Evolutionary conservation across 352 stramenopile genomes (phyloP), one percentile per base, ranked within the genome.

Genomic region (Globisporangium paroecandrum): DNA sequence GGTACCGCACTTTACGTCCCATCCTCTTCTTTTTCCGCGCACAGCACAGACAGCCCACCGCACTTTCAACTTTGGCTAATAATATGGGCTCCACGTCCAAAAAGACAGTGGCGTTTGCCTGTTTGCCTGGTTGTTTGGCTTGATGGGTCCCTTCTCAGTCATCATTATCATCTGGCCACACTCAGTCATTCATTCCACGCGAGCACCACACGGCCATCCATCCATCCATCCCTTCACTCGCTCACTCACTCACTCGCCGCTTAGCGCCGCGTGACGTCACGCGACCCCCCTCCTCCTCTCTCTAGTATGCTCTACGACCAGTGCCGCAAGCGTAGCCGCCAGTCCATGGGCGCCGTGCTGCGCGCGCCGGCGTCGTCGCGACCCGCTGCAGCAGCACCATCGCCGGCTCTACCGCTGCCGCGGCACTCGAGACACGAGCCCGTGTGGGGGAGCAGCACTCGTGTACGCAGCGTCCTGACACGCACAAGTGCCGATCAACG

Each of bases 251-350:
- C 24, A 29, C 34, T 58, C 49, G 51, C 51, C 47, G 5, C 15
- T 27, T 55, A 7, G n/a, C 25, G 18, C 15, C 25, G 27, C 27
- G 54, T 59, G 54, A 43, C 54, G 54, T 43, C 54, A 43, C 43
- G 43, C 22, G 41, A n/a, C 41, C 2, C 41, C 41, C 24, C n/a
- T 7, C 27, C 20, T 29, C 2, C 54, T 59, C 27, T 13, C 20
- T 20, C 22, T 38, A 62, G 8, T 8, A 65, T 65, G 60, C 46
- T 65, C 25, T 32, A 65, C 46, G 60, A 65, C 60, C 25, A 57
- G 18, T 27, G n/a, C 25, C 27, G 43, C 43, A 65, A 65, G 43
- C 60, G 43, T 46, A 25, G 22, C 9, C 60, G 27, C 43, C 43
- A 58, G 15, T 20, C 43, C 8, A 38, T 65, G 41, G 20, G 43